These are phyloP conservation scores for Exophiala xenobiotica DNA, from an alignment of 2,329 filamentous ascomycete species.

Conservation along the genomic window DNA sequence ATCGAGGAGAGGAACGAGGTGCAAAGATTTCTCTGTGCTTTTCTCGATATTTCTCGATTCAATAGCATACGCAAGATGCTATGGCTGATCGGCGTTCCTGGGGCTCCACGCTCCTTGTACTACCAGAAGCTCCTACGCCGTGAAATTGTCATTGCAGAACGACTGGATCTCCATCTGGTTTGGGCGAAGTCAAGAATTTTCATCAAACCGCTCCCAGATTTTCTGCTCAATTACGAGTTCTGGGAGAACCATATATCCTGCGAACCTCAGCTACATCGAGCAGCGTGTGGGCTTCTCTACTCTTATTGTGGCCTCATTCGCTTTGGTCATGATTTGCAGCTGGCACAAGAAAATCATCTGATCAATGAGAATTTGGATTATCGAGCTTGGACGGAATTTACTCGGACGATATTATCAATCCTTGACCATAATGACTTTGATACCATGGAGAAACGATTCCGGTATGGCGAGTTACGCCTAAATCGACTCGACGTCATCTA, in stretches of 20 bases:
- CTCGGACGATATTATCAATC: not conserved
- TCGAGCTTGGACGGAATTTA: conserved; percentile 4
- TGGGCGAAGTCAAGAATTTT: conserved; percentile 28
- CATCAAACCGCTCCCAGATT: conserved; percentile 34
- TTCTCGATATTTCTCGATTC: conserved; percentile 3
- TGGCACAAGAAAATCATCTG: conserved; percentile 2
- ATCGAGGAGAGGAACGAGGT: not conserved
- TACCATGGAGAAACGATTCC: conserved; percentile 40
- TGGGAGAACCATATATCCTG: conserved; percentile 1
- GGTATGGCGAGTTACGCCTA: conserved; percentile 47
- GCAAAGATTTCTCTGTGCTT: not conserved
- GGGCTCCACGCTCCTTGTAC: conserved; percentile 32
- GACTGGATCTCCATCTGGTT: conserved; percentile 33
- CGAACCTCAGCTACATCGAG: conserved; percentile 1
- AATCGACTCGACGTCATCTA: conserved; percentile 43
- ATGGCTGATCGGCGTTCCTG: conserved; percentile 33
- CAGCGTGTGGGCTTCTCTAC: conserved; percentile 1
- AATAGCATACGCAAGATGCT: conserved; percentile 15
- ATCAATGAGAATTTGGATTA: not conserved
- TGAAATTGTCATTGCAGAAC: conserved; percentile 33
- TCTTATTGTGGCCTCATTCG: conserved; percentile 5
- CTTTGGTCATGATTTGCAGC: conserved; percentile 3
- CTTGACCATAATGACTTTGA: not conserved
- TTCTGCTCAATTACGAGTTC: conserved; percentile 28
- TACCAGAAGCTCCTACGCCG: conserved; percentile 27